phyloP scores from a whole-genome alignment of 305 asterid species.

The Fraxinus dipetala region DNA sequence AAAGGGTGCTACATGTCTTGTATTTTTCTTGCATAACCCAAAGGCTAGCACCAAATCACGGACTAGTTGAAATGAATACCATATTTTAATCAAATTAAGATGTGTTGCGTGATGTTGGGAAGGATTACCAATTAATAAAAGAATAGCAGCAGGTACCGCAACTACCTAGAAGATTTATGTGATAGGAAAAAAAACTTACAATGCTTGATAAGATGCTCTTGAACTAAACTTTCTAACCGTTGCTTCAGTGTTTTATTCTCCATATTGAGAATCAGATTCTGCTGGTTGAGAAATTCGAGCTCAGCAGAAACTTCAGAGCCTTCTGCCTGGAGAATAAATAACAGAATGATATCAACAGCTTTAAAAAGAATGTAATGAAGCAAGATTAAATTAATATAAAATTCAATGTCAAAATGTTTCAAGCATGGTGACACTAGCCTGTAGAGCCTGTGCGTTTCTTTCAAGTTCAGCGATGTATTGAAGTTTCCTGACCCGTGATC shows the following conservation, averaged over 20 bases:
- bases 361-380: not conserved
- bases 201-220: slow-evolving; percentile 67
- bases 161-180: not conserved
- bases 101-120: not conserved
- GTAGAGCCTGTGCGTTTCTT: slow-evolving; percentile 66
- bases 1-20: not conserved
- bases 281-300: slow-evolving; percentile 75
- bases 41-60: not conserved
- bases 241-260: slow-evolving; percentile 78
- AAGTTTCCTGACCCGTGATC: slow-evolving; percentile 72
- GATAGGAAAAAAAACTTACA: slow-evolving; percentile 40
- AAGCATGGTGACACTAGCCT: slow-evolving; percentile 42
- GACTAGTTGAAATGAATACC: not conserved
- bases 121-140: not conserved
- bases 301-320: slow-evolving; percentile 68
- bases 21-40: not conserved
- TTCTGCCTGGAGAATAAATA: slow-evolving; percentile 49
- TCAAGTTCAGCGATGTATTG: slow-evolving; percentile 82
- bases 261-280: slow-evolving; percentile 68
- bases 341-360: slow-evolving; percentile 11
- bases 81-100: not conserved
- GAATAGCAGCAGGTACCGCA: not conserved
- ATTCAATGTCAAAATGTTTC: not conserved
- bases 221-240: slow-evolving; percentile 65
- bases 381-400: not conserved